phyloP scores from a whole-genome alignment of 2,329 filamentous ascomycete genomes.

The Colletotrichum trifolii region DNA sequence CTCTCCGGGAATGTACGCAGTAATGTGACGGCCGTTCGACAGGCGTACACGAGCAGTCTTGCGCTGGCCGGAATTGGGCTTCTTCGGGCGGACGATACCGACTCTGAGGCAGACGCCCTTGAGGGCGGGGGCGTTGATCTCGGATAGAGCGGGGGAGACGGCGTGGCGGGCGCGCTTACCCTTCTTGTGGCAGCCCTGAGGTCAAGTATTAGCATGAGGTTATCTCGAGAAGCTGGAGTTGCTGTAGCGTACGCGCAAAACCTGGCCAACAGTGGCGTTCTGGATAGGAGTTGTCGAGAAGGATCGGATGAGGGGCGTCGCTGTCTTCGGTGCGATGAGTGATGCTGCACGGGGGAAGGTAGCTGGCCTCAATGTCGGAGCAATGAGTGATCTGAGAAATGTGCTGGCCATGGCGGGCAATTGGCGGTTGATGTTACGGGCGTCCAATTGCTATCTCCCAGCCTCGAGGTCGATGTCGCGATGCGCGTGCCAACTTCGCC shows the following conservation, averaged over 20 bases:
- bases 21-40: conserved; percentile 87
- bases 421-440: not conserved
- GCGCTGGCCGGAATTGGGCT: conserved; percentile 96
- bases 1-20: conserved; percentile 95
- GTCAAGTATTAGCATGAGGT: not conserved
- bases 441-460: conserved; percentile 27
- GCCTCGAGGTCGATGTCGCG: conserved; percentile 6
- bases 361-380: conserved; percentile 43
- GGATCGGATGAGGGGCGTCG: conserved; percentile 46
- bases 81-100: conserved; percentile 94
- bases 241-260: conserved; percentile 63
- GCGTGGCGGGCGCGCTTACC: conserved; percentile 85
- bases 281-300: conserved; percentile 69
- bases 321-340: conserved; percentile 31
- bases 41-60: conserved; percentile 94
- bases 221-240: conserved; percentile 10
- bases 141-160: conserved; percentile 84
- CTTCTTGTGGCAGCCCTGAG: conserved; percentile 76
- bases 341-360: conserved; percentile 34
- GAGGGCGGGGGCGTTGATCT: conserved; percentile 78
- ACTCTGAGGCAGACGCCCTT: conserved; percentile 98
- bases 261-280: conserved; percentile 78
- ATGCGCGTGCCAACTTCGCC: conserved; percentile 9
- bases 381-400: conserved; percentile 48
- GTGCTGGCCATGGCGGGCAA: conserved; percentile 45